Evolutionary conservation across 202 grass and related monocot genomes (phyloP), one percentile per base, ranked within the genome.

Genomic region (Cymbopogon flexuosus): DNA sequence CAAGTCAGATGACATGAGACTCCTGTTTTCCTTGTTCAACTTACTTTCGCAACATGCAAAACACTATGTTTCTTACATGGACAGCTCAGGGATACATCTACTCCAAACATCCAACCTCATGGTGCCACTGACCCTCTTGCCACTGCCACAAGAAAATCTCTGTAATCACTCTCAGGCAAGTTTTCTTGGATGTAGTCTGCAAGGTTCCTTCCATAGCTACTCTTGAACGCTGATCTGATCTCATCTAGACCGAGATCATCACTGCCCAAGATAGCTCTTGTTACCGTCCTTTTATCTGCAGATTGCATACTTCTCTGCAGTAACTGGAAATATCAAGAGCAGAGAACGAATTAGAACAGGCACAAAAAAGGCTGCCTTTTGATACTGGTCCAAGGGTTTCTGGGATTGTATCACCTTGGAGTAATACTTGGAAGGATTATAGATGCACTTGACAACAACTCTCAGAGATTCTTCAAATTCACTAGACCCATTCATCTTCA

Each of bases 391-490:
- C 18, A 10, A 40, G 6, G 37, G 5, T 22, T 76, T 72, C 10
- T 0, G 0, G 58, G 58, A 61, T 73, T 77, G 21, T 24, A 56
- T 67, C 75, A 93, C 95, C 92, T 98, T 98, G 29, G 90, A 93
- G 86, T 93, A 93, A 66, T 98, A 95, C 64, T 90, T 87, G 59
- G 86, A 84, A 73, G 96, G 92, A 71, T 24, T 93, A 60, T 98
- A 75, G 73, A 98, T 91, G 59, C 88, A 98, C 73, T 90, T 93
- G 68, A 98, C 82, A 77, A 90, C 92, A 64, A 82, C 52, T 67
- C 73, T 91, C 34, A 98, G 70, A 33, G 92, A 77, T 42, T 93
- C 84, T 76, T 87, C 88, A 56, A 98, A 98, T 41, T 98, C 92
- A 29, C 87, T 77, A 68, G 66, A 59, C 18, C 49, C 56, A 29